Evolutionary conservation across 768 basidiomycete species (phyloP).

Genomic region (Amyloporia xantha): DNA sequence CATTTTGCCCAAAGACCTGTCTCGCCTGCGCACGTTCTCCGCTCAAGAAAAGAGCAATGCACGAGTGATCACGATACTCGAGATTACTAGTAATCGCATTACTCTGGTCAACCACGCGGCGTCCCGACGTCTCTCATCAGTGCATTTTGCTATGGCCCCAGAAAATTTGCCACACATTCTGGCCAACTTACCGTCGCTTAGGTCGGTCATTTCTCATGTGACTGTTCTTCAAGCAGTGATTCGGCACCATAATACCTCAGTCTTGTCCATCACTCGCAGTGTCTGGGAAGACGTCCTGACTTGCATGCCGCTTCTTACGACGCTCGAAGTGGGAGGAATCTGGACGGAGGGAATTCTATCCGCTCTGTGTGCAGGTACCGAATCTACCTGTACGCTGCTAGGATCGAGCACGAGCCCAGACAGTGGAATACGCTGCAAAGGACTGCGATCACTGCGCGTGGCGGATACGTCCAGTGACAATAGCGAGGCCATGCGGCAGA

Average conservation of each 20-base stretch:
- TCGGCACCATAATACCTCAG: neutral
- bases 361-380: neutral
- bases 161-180: neutral
- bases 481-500: neutral
- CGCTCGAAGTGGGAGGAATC: neutral
- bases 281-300: neutral
- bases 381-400: neutral
- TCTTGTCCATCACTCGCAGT: neutral
- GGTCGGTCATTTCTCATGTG: neutral
- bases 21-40: neutral
- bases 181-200: neutral
- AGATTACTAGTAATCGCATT: neutral
- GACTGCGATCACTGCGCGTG: neutral
- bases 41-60: neutral
- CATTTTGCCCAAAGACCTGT: neutral
- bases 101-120: neutral
- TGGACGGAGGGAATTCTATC: neutral
- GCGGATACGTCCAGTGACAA: neutral
- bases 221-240: neutral
- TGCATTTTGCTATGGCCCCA: neutral
- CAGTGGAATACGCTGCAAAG: neutral
- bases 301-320: neutral
- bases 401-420: neutral
- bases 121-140: neutral
- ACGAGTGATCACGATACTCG: neutral